phyloP scores from a whole-genome alignment of 2,329 filamentous ascomycete genomes.

The Chlorencoelia australis region DNA sequence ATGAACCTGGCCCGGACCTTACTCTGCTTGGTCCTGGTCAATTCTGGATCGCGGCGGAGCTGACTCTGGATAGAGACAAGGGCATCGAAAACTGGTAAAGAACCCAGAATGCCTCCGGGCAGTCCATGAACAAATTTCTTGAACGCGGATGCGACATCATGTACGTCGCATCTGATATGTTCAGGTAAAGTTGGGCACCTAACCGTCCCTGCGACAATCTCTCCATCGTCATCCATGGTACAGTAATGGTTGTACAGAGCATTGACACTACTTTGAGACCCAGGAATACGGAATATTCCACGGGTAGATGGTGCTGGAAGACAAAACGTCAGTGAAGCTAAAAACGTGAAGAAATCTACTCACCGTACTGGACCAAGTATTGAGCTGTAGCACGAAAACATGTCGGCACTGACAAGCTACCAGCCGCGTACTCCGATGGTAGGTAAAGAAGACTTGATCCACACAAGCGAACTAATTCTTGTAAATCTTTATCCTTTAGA shows the following conservation, averaged over 20 bases:
- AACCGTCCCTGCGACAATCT: slow-evolving; percentile 44
- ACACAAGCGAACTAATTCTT: slow-evolving; percentile 51
- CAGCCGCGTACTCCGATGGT: slow-evolving; percentile 46
- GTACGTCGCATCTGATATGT: slow-evolving; percentile 48
- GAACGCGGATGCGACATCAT: slow-evolving; percentile 59
- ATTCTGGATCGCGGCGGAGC: slow-evolving; percentile 41
- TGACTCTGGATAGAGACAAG: slow-evolving; percentile 51
- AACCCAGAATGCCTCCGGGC: slow-evolving; percentile 57
- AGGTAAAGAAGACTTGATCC: slow-evolving; percentile 53
- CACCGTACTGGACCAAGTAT: slow-evolving; percentile 50
- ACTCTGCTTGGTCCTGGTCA: slow-evolving; percentile 41
- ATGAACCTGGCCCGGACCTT: slow-evolving; percentile 54
- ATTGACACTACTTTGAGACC: slow-evolving; percentile 43
- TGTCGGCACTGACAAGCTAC: slow-evolving; percentile 49
- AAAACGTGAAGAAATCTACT: slow-evolving; percentile 12
- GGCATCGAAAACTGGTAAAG: slow-evolving; percentile 49
- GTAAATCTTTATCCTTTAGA: slow-evolving; percentile 41
- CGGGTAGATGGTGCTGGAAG: slow-evolving; percentile 31
- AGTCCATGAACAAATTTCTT: slow-evolving; percentile 54
- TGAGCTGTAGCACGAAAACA: slow-evolving; percentile 58
- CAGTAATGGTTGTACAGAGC: slow-evolving; percentile 56
- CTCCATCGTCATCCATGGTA: slow-evolving; percentile 36
- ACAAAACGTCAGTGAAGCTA: slow-evolving; percentile 8
- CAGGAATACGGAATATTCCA: slow-evolving; percentile 54
- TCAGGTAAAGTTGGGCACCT: slow-evolving; percentile 47